These are phyloP conservation scores for Coemansia sp. DNA, from an alignment of 192 early-diverging fungal genomes.

Conservation along the genomic window DNA sequence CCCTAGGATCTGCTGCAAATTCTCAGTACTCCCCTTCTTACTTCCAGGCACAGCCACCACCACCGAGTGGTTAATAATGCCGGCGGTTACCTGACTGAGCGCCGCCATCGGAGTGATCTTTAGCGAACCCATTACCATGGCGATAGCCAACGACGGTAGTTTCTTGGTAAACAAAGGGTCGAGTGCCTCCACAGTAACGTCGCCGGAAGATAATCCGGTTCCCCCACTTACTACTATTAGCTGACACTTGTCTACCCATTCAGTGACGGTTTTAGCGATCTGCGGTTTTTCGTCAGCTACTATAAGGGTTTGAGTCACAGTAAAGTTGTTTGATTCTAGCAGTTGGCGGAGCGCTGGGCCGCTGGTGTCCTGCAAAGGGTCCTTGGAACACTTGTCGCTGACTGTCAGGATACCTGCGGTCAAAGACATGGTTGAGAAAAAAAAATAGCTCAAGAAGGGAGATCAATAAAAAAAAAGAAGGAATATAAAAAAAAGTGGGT, in stretches of 20 bases:
- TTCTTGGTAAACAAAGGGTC: constrained; percentile 67
- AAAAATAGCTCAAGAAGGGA: too few species aligned
- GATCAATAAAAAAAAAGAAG: too few species aligned
- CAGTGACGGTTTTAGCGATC: constrained; percentile 56
- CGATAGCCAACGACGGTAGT: constrained; percentile 75
- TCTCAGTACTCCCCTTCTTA: constrained; percentile 83
- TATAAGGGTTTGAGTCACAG: constrained; percentile 31
- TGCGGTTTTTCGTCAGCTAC: constrained; percentile 60
- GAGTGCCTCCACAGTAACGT: constrained; percentile 88
- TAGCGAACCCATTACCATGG: constrained; percentile 77
- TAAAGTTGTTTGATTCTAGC: constrained; percentile 35
- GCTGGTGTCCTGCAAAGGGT: constrained; percentile 61
- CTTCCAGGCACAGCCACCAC: constrained; percentile 91
- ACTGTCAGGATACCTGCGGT: constrained; percentile 57
- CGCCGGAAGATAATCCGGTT: constrained; percentile 87
- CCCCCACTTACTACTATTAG: constrained; percentile 87
- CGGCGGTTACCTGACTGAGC: constrained; percentile 76
- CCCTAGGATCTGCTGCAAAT: constrained; percentile 69
- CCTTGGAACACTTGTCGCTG: constrained; percentile 65
- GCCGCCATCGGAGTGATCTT: constrained; percentile 88
- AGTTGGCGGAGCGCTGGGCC: constrained; percentile 61
- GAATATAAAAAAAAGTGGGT: too few species aligned
- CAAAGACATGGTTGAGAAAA: constrained; percentile 3
- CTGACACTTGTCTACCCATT: constrained; percentile 60
- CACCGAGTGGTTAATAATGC: constrained; percentile 62